Percentiles rank a stretch among this genome's conserved stretches.
Conservation (phyloP, 2,329 filamentous ascomycete genomes). For the Cladosporium sp. region DNA sequence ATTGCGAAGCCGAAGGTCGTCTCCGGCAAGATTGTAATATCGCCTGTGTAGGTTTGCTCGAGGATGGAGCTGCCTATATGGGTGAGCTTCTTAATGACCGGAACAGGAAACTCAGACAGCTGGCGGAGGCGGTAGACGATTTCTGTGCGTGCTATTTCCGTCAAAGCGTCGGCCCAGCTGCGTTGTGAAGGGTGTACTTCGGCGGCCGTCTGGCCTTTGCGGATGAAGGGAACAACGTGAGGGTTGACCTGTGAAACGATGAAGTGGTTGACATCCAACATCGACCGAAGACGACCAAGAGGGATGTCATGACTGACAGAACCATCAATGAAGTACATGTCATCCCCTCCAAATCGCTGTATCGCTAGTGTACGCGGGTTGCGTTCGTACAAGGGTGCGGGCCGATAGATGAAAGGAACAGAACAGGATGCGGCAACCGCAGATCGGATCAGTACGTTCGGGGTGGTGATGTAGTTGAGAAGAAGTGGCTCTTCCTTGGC, state of each 20-base stretch:
- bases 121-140: slow-evolving; percentile 7
- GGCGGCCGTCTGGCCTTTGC: slow-evolving; percentile 58
- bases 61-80: slow-evolving; percentile 61
- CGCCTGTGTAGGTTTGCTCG: slow-evolving; percentile 87
- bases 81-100: slow-evolving; percentile 1
- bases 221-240: slow-evolving; percentile 83
- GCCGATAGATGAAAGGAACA: slow-evolving; percentile 80
- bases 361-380: slow-evolving; percentile 76
- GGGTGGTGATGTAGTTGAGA: slow-evolving; percentile 89
- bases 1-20: slow-evolving; percentile 75
- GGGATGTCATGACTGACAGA: slow-evolving; percentile 93
- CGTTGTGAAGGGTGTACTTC: slow-evolving; percentile 7
- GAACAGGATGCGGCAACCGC: slow-evolving; percentile 95
- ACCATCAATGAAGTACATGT: slow-evolving; percentile 87
- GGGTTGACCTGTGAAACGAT: slow-evolving; percentile 97
- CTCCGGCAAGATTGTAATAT: slow-evolving; percentile 89
- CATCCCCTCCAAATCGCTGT: slow-evolving; percentile 57
- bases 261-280: slow-evolving; percentile 98
- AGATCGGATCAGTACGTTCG: slow-evolving; percentile 94
- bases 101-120: slow-evolving; percentile 8
- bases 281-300: slow-evolving; percentile 83
- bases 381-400: slow-evolving; percentile 78
- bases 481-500: slow-evolving; percentile 58
- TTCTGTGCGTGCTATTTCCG: slow-evolving; percentile 11
- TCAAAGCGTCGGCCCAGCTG: slow-evolving; percentile 5